phyloP scores from a whole-genome alignment of 495 filamentous ascomycete species.

The Podospora pseudoanserina region DNA sequence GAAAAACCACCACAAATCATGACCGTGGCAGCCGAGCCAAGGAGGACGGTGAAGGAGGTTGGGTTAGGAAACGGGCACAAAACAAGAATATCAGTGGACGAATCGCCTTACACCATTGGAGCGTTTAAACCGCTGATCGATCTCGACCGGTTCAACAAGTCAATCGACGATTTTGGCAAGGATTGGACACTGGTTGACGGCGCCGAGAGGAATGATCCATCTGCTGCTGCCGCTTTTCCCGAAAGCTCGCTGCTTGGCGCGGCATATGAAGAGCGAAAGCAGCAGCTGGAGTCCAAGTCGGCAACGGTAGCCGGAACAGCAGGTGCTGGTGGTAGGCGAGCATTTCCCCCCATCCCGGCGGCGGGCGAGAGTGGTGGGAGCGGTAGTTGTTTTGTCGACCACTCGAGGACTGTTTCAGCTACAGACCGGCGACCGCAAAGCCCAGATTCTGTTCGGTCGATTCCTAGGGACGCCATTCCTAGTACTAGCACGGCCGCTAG shows the following conservation, averaged over 20 bases:
- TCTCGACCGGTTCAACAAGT: conserved; percentile 45
- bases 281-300: conserved; percentile 17
- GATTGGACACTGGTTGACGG: conserved; percentile 28
- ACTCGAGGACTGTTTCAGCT: background rate
- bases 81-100: conserved; percentile 34
- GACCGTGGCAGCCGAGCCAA: conserved; percentile 21
- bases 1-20: conserved; percentile 30
- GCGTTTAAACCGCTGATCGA: conserved; percentile 56
- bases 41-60: conserved; percentile 29
- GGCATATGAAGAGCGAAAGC: conserved; percentile 41
- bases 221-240: conserved; percentile 31
- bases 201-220: conserved; percentile 23
- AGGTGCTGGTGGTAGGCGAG: conserved; percentile 15
- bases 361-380: background rate
- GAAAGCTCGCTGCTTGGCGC: conserved; percentile 42
- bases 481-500: background rate
- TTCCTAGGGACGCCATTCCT: background rate
- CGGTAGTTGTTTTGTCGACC: conserved; percentile 28
- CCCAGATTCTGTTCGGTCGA: background rate
- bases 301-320: conserved; percentile 16
- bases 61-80: conserved; percentile 32
- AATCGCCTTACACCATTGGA: conserved; percentile 50
- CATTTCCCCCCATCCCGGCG: background rate
- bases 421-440: background rate
- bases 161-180: conserved; percentile 37